Percentiles rank a stretch among this genome's conserved stretches.
Evolutionary conservation across 2,329 filamentous ascomycete genomes (phyloP).

Genomic region (Myotisia sp.): DNA sequence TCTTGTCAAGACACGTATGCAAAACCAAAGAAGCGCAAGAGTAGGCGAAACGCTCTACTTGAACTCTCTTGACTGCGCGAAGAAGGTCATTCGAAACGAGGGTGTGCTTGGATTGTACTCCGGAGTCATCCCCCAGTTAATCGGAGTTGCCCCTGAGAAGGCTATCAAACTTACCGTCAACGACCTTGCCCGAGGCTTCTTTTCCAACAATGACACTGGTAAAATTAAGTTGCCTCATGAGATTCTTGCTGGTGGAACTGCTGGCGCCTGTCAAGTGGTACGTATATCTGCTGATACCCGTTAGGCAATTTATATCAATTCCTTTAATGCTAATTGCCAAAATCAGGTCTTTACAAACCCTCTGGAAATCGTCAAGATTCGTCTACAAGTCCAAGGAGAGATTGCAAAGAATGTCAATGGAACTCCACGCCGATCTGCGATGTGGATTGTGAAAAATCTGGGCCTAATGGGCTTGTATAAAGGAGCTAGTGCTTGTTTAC

Average conservation of each 20-base stretch:
- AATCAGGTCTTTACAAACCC: slow-evolving; percentile 85
- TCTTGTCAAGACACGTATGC: slow-evolving; percentile 94
- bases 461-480: slow-evolving; percentile 93
- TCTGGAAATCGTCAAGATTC: slow-evolving; percentile 97
- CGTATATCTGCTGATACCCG: slow-evolving; percentile 30
- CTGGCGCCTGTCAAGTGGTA: slow-evolving; percentile 92
- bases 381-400: slow-evolving; percentile 92
- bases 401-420: slow-evolving; percentile 65
- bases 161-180: slow-evolving; percentile 99
- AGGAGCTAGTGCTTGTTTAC: slow-evolving; percentile 81
- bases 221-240: slow-evolving; percentile 59
- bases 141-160: slow-evolving; percentile 97
- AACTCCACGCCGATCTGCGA: slow-evolving; percentile 73
- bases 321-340: background rate
- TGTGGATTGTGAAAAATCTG: slow-evolving; percentile 95
- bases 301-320: background rate
- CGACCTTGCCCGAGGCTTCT: slow-evolving; percentile 66
- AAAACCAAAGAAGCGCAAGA: slow-evolving; percentile 76
- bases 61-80: slow-evolving; percentile 90
- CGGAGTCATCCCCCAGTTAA: slow-evolving; percentile 83
- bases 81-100: slow-evolving; percentile 86
- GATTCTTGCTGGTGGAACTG: slow-evolving; percentile 72
- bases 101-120: slow-evolving; percentile 83
- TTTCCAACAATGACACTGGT: slow-evolving; percentile 59
- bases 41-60: slow-evolving; percentile 86